Conservation (phyloP, 305 asterid genomes). For the Fraxinus sp. region DNA sequence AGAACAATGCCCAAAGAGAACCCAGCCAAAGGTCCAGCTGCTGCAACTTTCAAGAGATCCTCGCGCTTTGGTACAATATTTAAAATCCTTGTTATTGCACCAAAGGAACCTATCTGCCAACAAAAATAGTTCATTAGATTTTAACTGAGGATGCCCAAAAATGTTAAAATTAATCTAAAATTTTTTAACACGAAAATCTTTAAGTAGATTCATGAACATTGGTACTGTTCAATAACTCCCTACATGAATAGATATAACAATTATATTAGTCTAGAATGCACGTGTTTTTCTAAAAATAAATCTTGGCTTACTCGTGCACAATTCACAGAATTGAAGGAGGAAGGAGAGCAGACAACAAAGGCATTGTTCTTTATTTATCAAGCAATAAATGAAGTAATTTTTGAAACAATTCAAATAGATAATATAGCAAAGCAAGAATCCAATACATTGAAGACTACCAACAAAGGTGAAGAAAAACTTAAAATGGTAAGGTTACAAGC, state of each 20-base stretch:
- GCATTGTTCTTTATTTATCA: not conserved
- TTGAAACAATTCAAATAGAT: not conserved
- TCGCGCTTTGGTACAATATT: constrained; percentile 80
- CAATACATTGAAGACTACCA: not conserved
- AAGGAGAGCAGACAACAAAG: not conserved
- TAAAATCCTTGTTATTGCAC: constrained; percentile 85
- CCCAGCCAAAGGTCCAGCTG: constrained; percentile 94
- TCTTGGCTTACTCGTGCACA: not conserved
- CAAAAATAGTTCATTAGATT: constrained; percentile 43
- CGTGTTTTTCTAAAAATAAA: not conserved
- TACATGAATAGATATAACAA: not conserved
- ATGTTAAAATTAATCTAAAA: not conserved
- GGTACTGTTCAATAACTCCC: not conserved
- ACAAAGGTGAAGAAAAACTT: not conserved
- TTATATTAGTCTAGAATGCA: not conserved
- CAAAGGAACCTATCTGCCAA: constrained; percentile 97
- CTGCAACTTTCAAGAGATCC: constrained; percentile 88
- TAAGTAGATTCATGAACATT: not conserved
- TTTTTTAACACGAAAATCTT: not conserved
- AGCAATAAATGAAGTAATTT: not conserved
- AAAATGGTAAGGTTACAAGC: not conserved
- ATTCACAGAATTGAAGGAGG: not conserved
- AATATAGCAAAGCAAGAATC: not conserved
- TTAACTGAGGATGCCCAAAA: not conserved
- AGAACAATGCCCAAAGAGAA: constrained; percentile 72